Evolutionary conservation across 139 green algal genomes (phyloP).

Genomic region (Medakamo hakoo): DNA sequence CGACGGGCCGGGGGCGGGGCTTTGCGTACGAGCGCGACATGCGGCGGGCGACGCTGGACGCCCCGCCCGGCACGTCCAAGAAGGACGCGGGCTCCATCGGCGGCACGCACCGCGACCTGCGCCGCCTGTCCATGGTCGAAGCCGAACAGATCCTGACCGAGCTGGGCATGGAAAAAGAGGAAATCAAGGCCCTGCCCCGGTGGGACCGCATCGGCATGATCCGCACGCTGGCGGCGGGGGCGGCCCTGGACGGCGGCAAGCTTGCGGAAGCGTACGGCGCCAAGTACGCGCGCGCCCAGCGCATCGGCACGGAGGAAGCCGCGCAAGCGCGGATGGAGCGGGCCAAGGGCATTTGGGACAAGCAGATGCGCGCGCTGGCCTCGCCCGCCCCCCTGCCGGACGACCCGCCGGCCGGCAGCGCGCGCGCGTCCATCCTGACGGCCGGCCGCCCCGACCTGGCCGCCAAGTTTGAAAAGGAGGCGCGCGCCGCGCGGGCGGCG

Average conservation of each 20-base stretch:
- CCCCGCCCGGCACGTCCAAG: not conserved
- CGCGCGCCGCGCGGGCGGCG: too few relatives aligned
- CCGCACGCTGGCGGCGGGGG: conserved; percentile 30
- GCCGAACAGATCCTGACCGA: conserved; percentile 28
- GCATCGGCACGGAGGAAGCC: conserved; percentile 23
- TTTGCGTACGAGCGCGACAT: conserved; percentile 43
- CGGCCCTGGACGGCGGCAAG: conserved; percentile 14
- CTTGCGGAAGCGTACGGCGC: conserved; percentile 7
- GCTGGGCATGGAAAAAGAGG: conserved; percentile 21
- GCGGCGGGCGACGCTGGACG: conserved; percentile 8
- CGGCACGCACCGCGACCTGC: conserved; percentile 57
- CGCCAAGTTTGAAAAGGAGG: conserved; percentile 10
- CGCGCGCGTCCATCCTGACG: too few relatives aligned
- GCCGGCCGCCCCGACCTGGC: conserved; percentile 1
- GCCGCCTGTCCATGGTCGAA: conserved; percentile 41
- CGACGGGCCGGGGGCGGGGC: conserved; percentile 47
- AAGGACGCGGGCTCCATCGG: conserved; percentile 11
- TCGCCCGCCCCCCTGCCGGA: not conserved
- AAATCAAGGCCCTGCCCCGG: conserved; percentile 19
- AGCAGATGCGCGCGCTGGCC: conserved; percentile 17
- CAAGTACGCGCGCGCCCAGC: conserved; percentile 30
- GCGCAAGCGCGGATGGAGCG: conserved; percentile 19
- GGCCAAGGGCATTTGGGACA: conserved; percentile 35
- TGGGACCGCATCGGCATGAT: conserved; percentile 29
- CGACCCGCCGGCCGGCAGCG: not conserved